Evolutionary conservation across 225 moss, liverwort and hornwort species (phyloP).

Genomic region (Thuidium tamariscinum): DNA sequence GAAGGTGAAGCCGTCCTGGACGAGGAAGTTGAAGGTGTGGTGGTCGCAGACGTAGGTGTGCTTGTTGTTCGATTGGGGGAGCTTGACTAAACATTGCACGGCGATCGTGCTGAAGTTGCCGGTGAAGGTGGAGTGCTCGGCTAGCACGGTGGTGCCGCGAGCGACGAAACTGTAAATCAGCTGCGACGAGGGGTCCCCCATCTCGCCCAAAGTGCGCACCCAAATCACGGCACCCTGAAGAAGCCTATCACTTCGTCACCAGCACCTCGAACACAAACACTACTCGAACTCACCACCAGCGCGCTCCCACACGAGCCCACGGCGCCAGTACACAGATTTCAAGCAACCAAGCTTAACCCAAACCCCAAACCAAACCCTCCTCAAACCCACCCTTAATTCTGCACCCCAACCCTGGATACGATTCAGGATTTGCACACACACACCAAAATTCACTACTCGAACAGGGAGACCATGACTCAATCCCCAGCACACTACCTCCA

Average conservation of each 20-base stretch:
- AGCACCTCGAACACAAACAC: neutral
- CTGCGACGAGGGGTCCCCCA: constrained; percentile 2
- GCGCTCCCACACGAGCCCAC: neutral
- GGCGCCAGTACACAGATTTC: neutral
- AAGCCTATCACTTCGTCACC: neutral
- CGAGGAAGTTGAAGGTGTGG: constrained; percentile 40
- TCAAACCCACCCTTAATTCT: neutral
- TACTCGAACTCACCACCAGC: neutral
- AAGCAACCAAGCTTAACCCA: neutral
- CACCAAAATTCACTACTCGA: neutral
- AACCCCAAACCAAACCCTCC: neutral
- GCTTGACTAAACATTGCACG: constrained; percentile 25
- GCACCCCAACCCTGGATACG: neutral
- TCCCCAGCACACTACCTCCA: neutral
- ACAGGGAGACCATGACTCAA: neutral
- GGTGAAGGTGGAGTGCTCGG: constrained; percentile 15
- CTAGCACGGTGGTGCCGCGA: constrained; percentile 26
- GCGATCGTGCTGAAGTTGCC: constrained; percentile 38
- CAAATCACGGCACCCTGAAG: neutral
- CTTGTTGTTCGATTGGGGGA: constrained; percentile 11
- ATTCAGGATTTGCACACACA: neutral
- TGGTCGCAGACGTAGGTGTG: constrained; percentile 35
- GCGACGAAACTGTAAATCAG: constrained; percentile 45
- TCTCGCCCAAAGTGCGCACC: neutral
- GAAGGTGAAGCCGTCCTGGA: constrained; percentile 17